Base-by-base conservation (phyloP, 192 early-diverging fungal species). In the Backusella circina region DNA sequence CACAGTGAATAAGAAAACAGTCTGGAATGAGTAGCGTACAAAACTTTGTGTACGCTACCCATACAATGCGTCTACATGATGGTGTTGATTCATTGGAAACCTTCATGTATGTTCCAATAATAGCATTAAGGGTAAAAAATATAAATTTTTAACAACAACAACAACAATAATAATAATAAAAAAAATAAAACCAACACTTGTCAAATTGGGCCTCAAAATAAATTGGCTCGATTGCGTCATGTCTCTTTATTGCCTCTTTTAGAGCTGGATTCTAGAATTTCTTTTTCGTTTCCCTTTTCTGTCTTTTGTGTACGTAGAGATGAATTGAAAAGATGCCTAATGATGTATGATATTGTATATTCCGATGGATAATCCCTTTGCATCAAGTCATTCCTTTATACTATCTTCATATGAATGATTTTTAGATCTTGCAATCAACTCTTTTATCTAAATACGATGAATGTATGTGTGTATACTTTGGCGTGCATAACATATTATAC, bases 1-100 rank as follows among this genome's bases (percentile, higher is more conserved):
- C 23, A 57, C 37, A 41, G 57, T 71, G 32, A 31, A 69, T 7
- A 32, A 67, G 50, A 47, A 70, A 50, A 5, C 3, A 44, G 30
- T 74, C 38, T 44, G 73, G 73, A 26, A 74, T 65, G 15, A 74
- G 32, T 9, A 74, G 8, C n/a, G 73, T 74, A 44, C 73, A 23
- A 39, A 74, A n/a, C 65, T 65, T 64, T 13, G 36, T 74, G 50
- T 28, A 74, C 21, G 64, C 61, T 32, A 74, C 39, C 73, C 73
- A 74, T 32, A 74, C 36, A 66, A 66, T 31, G n/a, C 64, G 73
- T 65, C 64, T 35, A 44, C 54, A 65, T 13, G 73, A 65, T 18
- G 73, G 31, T 36, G 64, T 35, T 67, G 64, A 30, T 41, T 44
- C 65, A 33, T 67, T 74, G 26, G 65, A 31, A 67, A 67, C 65